phyloP scores from a whole-genome alignment of 1,139 yeast genomes.

The Pichia inconspicua region DNA sequence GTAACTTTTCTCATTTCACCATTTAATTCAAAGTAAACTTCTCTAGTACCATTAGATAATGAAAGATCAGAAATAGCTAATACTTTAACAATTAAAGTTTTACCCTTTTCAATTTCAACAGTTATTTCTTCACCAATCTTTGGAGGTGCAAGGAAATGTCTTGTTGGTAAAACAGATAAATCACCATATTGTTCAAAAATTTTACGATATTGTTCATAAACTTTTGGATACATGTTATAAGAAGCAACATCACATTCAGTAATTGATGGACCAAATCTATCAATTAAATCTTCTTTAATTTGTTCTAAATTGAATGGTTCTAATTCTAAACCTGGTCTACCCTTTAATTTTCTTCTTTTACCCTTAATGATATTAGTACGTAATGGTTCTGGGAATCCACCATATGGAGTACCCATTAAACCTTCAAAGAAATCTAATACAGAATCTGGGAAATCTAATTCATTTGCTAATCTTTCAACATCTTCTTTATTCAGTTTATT shows the following conservation, averaged over 20 bases:
- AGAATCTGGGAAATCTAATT: slow-evolving; percentile 96
- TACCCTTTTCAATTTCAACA: slow-evolving; percentile 91
- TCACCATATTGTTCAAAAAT: slow-evolving; percentile 78
- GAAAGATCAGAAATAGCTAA: slow-evolving; percentile 91
- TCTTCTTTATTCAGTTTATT: slow-evolving; percentile 83
- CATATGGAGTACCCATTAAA: slow-evolving; percentile 97
- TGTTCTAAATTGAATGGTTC: slow-evolving; percentile 71
- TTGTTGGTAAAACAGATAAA: slow-evolving; percentile 86
- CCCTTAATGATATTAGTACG: slow-evolving; percentile 81
- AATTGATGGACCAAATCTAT: slow-evolving; percentile 49
- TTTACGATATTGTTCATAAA: slow-evolving; percentile 78
- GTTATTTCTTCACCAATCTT: slow-evolving; percentile 79
- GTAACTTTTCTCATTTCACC: slow-evolving; percentile 97
- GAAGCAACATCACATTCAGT: slow-evolving; percentile 88
- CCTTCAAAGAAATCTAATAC: slow-evolving; percentile 98
- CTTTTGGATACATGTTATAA: slow-evolving; percentile 96
- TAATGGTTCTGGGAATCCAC: slow-evolving; percentile 99
- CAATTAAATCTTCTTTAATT: slow-evolving; percentile 62
- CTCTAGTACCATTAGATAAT: slow-evolving; percentile 81
- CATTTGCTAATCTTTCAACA: slow-evolving; percentile 76
- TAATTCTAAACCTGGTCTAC: slow-evolving; percentile 86
- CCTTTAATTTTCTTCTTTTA: slow-evolving; percentile 81
- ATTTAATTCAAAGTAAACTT: slow-evolving; percentile 93
- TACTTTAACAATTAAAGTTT: slow-evolving; percentile 81
- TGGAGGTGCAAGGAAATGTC: slow-evolving; percentile 81